A percentile compares a stretch with the other conserved stretches of the same genome.
Evolutionary conservation across 148 eudicot genomes (phyloP).

Genomic region (Rhododendron ovatum): DNA sequence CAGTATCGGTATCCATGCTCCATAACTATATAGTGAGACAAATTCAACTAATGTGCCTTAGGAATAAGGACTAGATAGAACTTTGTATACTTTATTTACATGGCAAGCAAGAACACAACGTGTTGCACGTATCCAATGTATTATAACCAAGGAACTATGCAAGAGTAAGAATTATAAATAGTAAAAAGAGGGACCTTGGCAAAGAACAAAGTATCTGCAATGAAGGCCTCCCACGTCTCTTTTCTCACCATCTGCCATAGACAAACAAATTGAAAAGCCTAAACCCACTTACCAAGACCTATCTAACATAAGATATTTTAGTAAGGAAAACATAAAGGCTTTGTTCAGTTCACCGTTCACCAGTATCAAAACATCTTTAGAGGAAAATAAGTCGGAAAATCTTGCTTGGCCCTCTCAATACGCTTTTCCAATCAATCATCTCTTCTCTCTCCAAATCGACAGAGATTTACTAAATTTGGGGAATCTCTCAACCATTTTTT

Average conservation of each 20-base stretch:
- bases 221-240: constrained; percentile 85
- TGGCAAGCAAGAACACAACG: constrained; percentile 1
- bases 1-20: background rate
- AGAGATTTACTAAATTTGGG: background rate
- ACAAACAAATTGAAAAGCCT: background rate
- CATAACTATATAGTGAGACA: background rate
- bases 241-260: constrained; percentile 63
- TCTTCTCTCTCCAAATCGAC: background rate
- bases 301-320: background rate
- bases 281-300: background rate
- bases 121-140: background rate
- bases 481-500: background rate
- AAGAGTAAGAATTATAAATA: constrained; percentile 2
- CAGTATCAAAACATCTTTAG: background rate
- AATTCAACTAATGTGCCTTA: background rate
- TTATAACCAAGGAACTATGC: background rate
- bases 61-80: background rate
- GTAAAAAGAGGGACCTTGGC: constrained; percentile 56
- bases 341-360: background rate
- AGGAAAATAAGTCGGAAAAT: background rate
- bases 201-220: constrained; percentile 60
- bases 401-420: background rate
- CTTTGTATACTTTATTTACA: background rate
- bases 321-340: background rate
- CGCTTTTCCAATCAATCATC: background rate